phyloP scores from a whole-genome alignment of 768 basidiomycete genomes.

The Boletus insuetus region DNA sequence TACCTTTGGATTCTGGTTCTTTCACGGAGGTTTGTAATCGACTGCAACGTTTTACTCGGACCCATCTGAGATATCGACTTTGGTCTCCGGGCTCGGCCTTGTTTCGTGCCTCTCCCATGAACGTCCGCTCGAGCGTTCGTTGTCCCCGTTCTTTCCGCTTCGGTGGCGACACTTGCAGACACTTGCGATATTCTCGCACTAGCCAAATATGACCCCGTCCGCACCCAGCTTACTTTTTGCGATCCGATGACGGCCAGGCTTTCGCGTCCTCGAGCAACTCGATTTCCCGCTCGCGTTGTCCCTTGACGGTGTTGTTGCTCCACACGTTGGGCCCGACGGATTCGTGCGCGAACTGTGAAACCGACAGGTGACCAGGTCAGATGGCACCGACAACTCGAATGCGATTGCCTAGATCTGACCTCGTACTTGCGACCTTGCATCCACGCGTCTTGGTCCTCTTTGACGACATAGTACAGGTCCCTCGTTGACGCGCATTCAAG shows the following conservation, averaged over 20 bases:
- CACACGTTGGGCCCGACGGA: conserved; percentile 6
- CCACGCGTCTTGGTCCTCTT: conserved; percentile 11
- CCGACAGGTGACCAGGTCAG: neutral
- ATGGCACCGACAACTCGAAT: neutral
- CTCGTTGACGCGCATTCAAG: no score
- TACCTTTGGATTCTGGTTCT: neutral
- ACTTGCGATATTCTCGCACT: conserved; percentile 12
- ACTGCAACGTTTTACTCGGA: neutral
- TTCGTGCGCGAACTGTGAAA: conserved; percentile 1
- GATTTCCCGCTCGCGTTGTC: conserved; percentile 9
- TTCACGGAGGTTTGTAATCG: neutral
- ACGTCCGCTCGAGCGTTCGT: conserved; percentile 2
- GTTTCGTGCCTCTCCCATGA: conserved; percentile 5
- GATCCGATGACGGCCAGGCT: conserved; percentile 2
- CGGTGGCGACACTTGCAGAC: neutral
- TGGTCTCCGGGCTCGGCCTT: neutral
- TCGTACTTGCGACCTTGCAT: conserved; percentile 16
- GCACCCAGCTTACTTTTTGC: conserved; percentile 3
- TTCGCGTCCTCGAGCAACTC: conserved; percentile 9
- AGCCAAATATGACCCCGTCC: conserved; percentile 1
- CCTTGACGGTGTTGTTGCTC: conserved; percentile 8
- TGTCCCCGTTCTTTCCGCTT: conserved; percentile 6
- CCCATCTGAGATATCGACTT: conserved; percentile 8
- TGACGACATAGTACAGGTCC: conserved; percentile 5
- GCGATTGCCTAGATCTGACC: neutral